phyloP scores from a whole-genome alignment of 208 protist species.

The Leishmania amazonensis region DNA sequence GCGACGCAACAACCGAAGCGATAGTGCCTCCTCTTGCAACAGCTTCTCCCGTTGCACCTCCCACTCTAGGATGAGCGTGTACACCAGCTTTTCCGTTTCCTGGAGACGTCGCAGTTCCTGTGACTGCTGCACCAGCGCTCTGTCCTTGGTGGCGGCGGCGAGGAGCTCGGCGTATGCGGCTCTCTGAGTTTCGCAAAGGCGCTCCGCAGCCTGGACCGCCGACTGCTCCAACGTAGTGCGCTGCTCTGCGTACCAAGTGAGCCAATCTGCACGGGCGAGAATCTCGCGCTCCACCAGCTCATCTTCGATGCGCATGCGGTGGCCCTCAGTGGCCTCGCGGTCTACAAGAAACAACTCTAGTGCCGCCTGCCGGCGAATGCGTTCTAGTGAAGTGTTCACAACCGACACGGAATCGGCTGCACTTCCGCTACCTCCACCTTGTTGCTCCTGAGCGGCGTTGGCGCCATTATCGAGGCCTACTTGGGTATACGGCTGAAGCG shows the following conservation, averaged over 20 bases:
- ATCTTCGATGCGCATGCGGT: constrained; percentile 56
- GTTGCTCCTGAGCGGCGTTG: background rate
- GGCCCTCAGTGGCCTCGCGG: constrained; percentile 34
- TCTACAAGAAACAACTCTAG: constrained; percentile 36
- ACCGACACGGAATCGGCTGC: background rate
- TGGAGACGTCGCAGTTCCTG: constrained; percentile 40
- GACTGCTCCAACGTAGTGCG: constrained; percentile 11
- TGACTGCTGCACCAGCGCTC: constrained; percentile 30
- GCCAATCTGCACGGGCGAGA: constrained; percentile 27
- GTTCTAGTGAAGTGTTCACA: constrained; percentile 5
- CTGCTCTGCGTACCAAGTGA: constrained; percentile 22
- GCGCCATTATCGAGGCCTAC: too few relatives aligned
- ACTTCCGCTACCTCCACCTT: background rate
- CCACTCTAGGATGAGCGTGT: constrained; percentile 32
- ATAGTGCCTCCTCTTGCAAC: constrained; percentile 19
- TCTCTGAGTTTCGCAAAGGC: constrained; percentile 5
- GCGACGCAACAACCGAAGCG: background rate
- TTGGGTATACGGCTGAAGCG: background rate
- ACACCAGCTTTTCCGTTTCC: constrained; percentile 29
- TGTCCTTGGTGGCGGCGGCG: constrained; percentile 15
- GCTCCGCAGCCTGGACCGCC: background rate
- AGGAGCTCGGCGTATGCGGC: constrained; percentile 30
- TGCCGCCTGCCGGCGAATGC: constrained; percentile 35
- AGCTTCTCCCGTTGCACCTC: constrained; percentile 34
- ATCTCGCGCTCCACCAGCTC: constrained; percentile 31